Conservation (phyloP, 768 basidiomycete genomes). For the Russula virescens region DNA sequence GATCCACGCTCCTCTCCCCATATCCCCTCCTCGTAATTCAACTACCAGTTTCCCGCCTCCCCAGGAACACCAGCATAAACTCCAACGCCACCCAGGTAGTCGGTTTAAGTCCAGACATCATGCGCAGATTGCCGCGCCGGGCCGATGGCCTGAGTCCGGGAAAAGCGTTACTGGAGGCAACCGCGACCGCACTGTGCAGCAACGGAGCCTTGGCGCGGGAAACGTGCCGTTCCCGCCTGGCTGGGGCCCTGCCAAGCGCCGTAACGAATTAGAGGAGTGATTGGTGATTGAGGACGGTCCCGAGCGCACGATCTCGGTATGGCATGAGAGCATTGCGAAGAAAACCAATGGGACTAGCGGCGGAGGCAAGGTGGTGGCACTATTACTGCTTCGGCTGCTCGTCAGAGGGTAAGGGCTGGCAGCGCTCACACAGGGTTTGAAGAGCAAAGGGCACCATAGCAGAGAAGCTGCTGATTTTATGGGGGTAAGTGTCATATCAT, state of each 20-base stretch:
- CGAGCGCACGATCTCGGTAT: constrained; percentile 33
- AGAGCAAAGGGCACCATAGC: constrained; percentile 23
- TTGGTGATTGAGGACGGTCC: constrained; percentile 33
- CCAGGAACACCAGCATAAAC: not conserved
- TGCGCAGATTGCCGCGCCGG: too few relatives aligned
- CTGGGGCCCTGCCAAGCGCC: constrained; percentile 26
- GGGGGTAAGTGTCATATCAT: constrained; percentile 31
- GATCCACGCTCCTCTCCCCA: not conserved
- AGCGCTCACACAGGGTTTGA: constrained; percentile 15
- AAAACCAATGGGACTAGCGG: constrained; percentile 15
- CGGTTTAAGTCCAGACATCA: not conserved
- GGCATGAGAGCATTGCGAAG: too few relatives aligned
- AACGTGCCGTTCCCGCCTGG: constrained; percentile 4
- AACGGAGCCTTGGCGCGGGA: constrained; percentile 10
- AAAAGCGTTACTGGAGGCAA: constrained; percentile 18
- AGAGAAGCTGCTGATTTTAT: constrained; percentile 27
- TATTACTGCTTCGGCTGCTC: constrained; percentile 15
- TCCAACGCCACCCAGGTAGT: constrained; percentile 13
- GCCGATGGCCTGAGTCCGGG: not conserved
- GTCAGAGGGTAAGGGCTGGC: constrained; percentile 20
- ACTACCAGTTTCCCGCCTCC: too few relatives aligned
- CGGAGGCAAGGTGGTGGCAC: not conserved
- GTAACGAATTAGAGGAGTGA: constrained; percentile 31
- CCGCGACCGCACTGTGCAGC: not conserved
- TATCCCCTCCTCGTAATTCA: not conserved